Base-by-base conservation (phyloP, 2,329 filamentous ascomycete species). In the Rhinocladiella similis region DNA sequence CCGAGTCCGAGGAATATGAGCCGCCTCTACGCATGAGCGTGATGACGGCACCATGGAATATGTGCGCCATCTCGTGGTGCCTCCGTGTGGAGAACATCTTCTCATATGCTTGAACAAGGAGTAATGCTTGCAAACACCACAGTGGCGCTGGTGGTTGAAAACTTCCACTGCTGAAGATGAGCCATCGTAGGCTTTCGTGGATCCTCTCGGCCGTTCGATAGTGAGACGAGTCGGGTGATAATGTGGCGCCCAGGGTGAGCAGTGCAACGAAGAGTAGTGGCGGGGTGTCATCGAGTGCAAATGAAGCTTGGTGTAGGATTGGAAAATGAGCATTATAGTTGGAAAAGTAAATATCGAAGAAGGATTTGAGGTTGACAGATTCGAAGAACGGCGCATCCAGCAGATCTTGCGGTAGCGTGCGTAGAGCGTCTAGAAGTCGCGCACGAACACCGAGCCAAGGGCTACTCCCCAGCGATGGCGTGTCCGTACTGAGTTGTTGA, bases 281-380 rank as follows among this genome's bases (percentile, higher is more conserved):
- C 2, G 62, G 56, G 6, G 60, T 57, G 3, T 59, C 59, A 4
- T 60, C 46, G 13, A 59, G 56, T 18, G 59, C 35, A 9, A 68
- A 53, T 2, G 65, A 67, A 7, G 65, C 54, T 49, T 56, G 48
- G 48, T 68, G 65, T 20, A 67, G 13, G 22, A 68, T 68, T 1
- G 66, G 66, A 55, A 68, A 68, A 56, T 68, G 66, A 5, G 66
- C 59, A 47, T 67, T 63, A 35, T 68, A 68, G 53, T 67, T 67
- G 20, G 57, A 54, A 43, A 68, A 67, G 43, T 67, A 68, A 9
- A 65, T 47, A 39, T 66, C 56, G 51, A 55, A 66, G 45, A 68
- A 68, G 7, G 53, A 39, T 5, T 54, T 54, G 1, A 68, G 49
- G 36, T 65, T 67, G 4, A 50, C 53, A 1, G 65, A 61, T 19